Evolutionary conservation across 805 yeast genomes (phyloP), one percentile per base, ranked within the genome.

Genomic region (Zygoascus tannicola): DNA sequence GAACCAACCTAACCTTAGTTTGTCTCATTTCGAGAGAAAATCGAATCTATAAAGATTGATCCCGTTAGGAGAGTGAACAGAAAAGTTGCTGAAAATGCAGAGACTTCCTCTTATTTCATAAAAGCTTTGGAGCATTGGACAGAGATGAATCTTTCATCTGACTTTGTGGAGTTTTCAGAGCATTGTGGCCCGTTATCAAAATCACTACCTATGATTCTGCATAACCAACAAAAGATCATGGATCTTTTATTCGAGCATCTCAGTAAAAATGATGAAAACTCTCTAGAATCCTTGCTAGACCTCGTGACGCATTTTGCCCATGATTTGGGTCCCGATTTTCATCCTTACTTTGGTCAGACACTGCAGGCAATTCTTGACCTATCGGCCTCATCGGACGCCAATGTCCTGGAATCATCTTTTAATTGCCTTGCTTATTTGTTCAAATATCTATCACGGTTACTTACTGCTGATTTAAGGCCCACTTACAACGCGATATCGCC

Each of bases 271-370:
- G 95, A 92, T 57, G 70, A 71, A 19, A 67, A 81, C 45, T 77
- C 95, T 1, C 64, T 84, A 37, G 92, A 87, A 59, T 90, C 97
- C 3, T 58, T 85, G 22, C 62, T 86, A 41, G 98, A 92, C 56
- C 64, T 83, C 7, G 60, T 87, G 20, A 75, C 95, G 0, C 94
- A 87, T 56, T 81, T 92, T 54, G 80, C 87, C 34, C 96, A 85
- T 54, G 98, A 90, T 66, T 66, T 90, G 49, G 97, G 96, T 7
- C 81, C 90, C 2, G 97, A 90, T 53, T 92, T 88, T 56, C 73
- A 86, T 68, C 75, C 74, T 5, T 86, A 67, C 56, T 87, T 85
- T 56, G 65, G 65, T 1, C 58, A 63, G 21, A 64, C 86, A 0
- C 63, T 90, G 38, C 51, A 56, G 0, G 52, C 73, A 20, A 16